Evolutionary conservation across 1,284 basidiomycete species (phyloP), one percentile per base, ranked within the genome.

Genomic region (Rhodotorula sp.): DNA sequence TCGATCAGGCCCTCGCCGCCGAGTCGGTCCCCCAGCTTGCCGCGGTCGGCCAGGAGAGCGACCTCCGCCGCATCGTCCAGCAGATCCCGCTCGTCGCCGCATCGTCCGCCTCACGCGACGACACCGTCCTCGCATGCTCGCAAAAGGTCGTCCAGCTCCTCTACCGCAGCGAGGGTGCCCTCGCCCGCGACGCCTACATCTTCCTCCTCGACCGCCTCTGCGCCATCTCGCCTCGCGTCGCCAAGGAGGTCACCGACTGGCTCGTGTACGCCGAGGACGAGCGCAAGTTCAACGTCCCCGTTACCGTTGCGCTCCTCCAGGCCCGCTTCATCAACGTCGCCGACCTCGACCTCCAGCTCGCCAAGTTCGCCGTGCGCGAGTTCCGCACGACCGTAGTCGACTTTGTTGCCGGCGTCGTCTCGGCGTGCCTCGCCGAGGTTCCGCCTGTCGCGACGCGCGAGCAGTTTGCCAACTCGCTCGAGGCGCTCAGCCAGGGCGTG

Each of bases 191-290:
- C 79, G 89, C 95, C 32, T 98, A 94, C 80, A 92, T 93, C 46
- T 86, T 89, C 48, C 83, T 99, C 59, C 84, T 99, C 30, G 91
- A 95, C 74, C 89, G 91, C 72, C 84, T 99, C 30, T 99, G 96
- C 81, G 88, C 89, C 73, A 83, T 89, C 36, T 95, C 92, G 72
- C 88, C 91, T 76, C 93, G 96, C 77, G 94, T 97, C 55, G 92
- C 91, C 29, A 93, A 93, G 81, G 96, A 99, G 82, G 96, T 95
- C 15, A 91, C 94, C 67, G 92, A 90, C 20, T 99, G 96, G 96
- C 84, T 99, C 62, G 83, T 98, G 59, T 97, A 94, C 79, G 92
- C 95, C 22, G 94, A 99, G 79, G 96, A 99, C 80, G 91, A 95
- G 89, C 91, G 94, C 78, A 99, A 99, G 82, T 92, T 92, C 83